A percentile compares a stretch with the other conserved stretches of the same genome.
Evolutionary conservation across 257 asterid species (phyloP).

Genomic region (Knoxia roxburghii): DNA sequence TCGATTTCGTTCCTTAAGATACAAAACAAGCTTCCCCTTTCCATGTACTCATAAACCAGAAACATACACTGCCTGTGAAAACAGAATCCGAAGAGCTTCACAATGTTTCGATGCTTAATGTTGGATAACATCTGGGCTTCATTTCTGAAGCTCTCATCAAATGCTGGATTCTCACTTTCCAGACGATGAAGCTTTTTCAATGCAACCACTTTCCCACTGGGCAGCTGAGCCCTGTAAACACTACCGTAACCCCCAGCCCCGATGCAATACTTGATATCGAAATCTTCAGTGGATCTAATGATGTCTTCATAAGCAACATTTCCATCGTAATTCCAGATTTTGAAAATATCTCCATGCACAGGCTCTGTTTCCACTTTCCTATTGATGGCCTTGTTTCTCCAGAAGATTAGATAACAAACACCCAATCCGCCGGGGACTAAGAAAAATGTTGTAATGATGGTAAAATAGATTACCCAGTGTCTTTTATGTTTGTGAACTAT

Average conservation of each 20-base stretch:
- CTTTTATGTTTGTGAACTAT: background rate
- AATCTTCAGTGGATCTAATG: background rate
- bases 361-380: background rate
- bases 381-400: background rate
- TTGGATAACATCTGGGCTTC: too few species aligned
- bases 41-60: conserved; percentile 10
- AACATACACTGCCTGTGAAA: conserved; percentile 1
- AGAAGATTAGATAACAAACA: background rate
- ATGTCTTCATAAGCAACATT: conserved; percentile 4
- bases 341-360: background rate
- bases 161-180: too few species aligned
- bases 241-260: conserved; percentile 6
- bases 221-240: background rate
- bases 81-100: too few species aligned
- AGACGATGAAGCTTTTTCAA: too few species aligned
- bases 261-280: conserved; percentile 8
- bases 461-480: background rate
- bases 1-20: conserved; percentile 5
- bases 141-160: too few species aligned
- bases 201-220: too few species aligned
- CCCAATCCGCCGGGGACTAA: too few species aligned
- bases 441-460: too few species aligned
- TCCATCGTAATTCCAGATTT: conserved; percentile 3
- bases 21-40: conserved; percentile 9
- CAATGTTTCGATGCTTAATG: too few species aligned